phyloP scores from a whole-genome alignment of 2,329 filamentous ascomycete genomes.

The Trichoderma sp. region DNA sequence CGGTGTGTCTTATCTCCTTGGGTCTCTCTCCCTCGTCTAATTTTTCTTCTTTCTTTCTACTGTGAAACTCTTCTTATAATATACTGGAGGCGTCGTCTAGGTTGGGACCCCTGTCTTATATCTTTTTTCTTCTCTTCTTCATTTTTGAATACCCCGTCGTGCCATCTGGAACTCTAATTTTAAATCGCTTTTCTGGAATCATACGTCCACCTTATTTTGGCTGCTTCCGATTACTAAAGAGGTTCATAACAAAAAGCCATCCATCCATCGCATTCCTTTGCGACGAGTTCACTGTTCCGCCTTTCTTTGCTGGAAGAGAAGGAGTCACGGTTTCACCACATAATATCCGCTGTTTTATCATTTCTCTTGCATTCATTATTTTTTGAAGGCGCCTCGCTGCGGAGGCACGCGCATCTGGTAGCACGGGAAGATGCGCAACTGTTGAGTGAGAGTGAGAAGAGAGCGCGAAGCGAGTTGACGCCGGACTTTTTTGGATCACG shows the following conservation, averaged over 20 bases:
- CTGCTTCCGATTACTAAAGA: background rate
- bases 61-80: background rate
- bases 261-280: background rate
- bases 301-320: background rate
- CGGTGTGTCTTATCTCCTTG: background rate
- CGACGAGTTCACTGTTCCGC: background rate
- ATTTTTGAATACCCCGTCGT: background rate
- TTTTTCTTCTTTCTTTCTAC: background rate
- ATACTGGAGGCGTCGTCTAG: background rate
- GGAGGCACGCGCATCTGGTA: background rate
- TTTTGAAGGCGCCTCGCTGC: background rate
- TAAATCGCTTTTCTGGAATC: background rate
- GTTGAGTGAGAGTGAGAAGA: background rate
- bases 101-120: background rate
- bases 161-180: background rate
- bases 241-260: background rate
- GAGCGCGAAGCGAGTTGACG: background rate
- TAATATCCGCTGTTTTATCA: background rate
- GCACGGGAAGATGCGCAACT: constrained; percentile 1
- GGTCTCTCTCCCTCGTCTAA: background rate
- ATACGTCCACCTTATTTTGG: background rate
- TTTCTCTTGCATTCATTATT: background rate
- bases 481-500: background rate
- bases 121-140: background rate
- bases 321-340: background rate